Percentiles rank a stretch among this genome's conserved stretches.
Conservation (phyloP, 441 rosid species). For the Eruca vesicaria region DNA sequence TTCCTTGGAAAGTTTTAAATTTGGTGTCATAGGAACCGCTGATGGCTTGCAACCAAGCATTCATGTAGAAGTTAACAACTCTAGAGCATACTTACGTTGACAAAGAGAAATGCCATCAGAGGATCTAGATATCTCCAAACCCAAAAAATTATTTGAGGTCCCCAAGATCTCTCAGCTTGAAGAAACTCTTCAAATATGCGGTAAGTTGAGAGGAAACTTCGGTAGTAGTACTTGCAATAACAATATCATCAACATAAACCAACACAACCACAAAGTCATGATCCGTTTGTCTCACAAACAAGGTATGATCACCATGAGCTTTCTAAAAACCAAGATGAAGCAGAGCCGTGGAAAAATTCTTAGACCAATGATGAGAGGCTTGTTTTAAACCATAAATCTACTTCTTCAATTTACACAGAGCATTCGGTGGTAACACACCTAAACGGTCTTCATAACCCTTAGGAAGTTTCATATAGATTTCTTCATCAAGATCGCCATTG, state of each 20-base stretch:
- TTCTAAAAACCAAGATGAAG: not conserved
- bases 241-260: not conserved
- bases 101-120: not conserved
- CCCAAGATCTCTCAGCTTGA: not conserved
- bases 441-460: not conserved
- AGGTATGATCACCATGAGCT: not conserved
- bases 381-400: not conserved
- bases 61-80: not conserved
- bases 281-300: not conserved
- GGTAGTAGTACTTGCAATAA: not conserved
- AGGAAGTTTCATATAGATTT: not conserved
- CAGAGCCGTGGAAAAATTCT: not conserved
- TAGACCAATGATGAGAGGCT: not conserved
- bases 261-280: not conserved
- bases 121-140: not conserved
- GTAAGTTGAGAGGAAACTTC: not conserved
- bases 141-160: not conserved
- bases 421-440: not conserved
- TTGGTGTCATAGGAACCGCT: not conserved
- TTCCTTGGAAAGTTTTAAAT: too few relatives aligned
- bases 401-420: not conserved
- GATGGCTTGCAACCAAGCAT: not conserved
- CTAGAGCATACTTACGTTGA: not conserved
- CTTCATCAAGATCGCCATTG: not conserved
- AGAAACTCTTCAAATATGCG: too few relatives aligned